Evolutionary conservation across 495 filamentous ascomycete genomes (phyloP).

Genomic region (Penicillium desertorum): DNA sequence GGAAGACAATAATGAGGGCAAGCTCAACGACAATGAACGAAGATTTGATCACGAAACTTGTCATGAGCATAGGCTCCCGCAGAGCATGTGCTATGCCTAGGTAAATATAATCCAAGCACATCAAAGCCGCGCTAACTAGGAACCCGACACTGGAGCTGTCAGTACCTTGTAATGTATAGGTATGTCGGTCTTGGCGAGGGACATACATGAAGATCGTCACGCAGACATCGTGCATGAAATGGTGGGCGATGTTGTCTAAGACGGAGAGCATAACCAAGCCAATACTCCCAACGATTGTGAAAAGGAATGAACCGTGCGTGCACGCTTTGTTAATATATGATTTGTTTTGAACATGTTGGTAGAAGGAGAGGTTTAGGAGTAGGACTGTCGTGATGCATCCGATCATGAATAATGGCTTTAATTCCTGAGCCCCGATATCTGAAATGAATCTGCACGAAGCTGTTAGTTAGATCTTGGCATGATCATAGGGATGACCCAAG

Average conservation of each 20-base stretch:
- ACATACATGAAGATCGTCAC: constrained; percentile 25
- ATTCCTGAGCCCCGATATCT: constrained; percentile 22
- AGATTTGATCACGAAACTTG: constrained; percentile 24
- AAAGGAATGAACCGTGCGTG: constrained; percentile 20
- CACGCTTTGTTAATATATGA: constrained; percentile 18
- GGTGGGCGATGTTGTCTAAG: constrained; percentile 23
- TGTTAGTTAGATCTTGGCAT: constrained; percentile 6
- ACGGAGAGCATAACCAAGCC: constrained; percentile 21
- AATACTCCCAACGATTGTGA: constrained; percentile 21
- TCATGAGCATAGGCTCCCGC: constrained; percentile 18
- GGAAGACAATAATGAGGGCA: constrained; percentile 22
- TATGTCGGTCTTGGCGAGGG: neutral
- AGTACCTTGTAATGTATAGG: constrained; percentile 2
- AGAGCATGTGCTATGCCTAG: constrained; percentile 12
- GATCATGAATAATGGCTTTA: constrained; percentile 23
- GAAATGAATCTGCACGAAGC: constrained; percentile 21
- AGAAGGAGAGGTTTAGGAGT: constrained; percentile 23
- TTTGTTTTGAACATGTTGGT: constrained; percentile 22
- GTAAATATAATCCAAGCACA: constrained; percentile 25
- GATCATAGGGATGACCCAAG: neutral
- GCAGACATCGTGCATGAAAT: constrained; percentile 19
- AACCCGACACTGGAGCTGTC: constrained; percentile 18
- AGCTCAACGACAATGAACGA: constrained; percentile 26
- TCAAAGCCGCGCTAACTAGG: constrained; percentile 20
- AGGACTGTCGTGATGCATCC: constrained; percentile 21